These are phyloP conservation scores for Arabis alpina DNA, from an alignment of 345 rosid species.

Conservation along the genomic window DNA sequence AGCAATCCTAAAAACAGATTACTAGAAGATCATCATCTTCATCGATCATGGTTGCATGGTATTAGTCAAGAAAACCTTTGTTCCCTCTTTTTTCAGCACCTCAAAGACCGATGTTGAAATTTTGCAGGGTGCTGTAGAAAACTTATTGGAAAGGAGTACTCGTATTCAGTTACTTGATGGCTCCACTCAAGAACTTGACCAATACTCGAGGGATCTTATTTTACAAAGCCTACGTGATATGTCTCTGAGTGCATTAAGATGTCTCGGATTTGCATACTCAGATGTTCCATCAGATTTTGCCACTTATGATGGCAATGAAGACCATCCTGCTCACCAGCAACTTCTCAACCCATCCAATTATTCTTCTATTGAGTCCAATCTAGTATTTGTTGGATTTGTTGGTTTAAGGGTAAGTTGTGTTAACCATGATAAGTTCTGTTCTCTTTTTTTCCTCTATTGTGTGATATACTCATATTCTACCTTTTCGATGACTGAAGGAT, in stretches of 20 bases:
- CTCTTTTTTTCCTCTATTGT: conserved; percentile 22
- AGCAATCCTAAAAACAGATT: too few relatives aligned
- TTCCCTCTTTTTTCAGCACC: conserved; percentile 7
- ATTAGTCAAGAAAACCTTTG: not conserved
- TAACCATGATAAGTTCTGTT: not conserved
- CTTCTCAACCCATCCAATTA: too few relatives aligned
- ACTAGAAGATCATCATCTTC: conserved; percentile 14
- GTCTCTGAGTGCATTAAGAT: conserved; percentile 81
- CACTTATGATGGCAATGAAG: too few relatives aligned
- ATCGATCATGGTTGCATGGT: conserved; percentile 12
- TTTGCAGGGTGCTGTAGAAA: conserved; percentile 96
- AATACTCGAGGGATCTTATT: conserved; percentile 58
- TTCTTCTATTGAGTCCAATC: too few relatives aligned
- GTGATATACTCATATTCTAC: conserved; percentile 13
- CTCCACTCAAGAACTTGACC: conserved; percentile 64
- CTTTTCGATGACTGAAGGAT: conserved; percentile 56
- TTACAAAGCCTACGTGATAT: conserved; percentile 66
- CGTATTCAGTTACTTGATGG: conserved; percentile 75
- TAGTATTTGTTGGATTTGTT: too few relatives aligned
- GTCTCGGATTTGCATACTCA: conserved; percentile 85
- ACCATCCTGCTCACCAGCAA: too few relatives aligned
- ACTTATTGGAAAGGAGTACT: conserved; percentile 85
- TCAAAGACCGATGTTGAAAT: conserved; percentile 6
- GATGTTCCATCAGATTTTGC: too few relatives aligned
- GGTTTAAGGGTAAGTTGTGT: too few relatives aligned